A percentile compares a stretch with the other conserved stretches of the same genome.
Evolutionary conservation across 177 flowering plant species (phyloP).

Genomic region (Vitis hybrid): DNA sequence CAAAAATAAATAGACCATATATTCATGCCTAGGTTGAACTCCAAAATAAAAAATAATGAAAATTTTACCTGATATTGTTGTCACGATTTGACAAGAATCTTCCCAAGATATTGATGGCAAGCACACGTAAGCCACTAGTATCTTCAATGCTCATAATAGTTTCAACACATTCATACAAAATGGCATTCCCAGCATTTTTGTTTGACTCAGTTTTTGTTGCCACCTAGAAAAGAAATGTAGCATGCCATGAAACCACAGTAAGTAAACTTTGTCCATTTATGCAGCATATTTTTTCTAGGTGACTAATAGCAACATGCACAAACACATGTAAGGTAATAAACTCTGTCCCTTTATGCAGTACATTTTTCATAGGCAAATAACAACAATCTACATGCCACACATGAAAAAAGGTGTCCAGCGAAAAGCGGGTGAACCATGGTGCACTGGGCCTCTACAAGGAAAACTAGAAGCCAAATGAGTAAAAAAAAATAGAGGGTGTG

Average conservation of each 20-base stretch:
- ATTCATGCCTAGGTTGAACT: too few species aligned
- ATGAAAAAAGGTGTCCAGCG: too few species aligned
- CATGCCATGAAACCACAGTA: neutral
- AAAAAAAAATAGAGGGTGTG: neutral
- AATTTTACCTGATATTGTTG: constrained; percentile 88
- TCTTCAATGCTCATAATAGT: constrained; percentile 97
- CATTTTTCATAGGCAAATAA: neutral
- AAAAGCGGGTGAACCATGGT: too few species aligned
- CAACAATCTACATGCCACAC: neutral
- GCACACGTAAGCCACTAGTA: constrained; percentile 94
- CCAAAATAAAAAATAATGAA: too few species aligned
- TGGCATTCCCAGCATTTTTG: constrained; percentile 98
- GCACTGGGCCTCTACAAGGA: too few species aligned
- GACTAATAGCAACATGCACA: too few species aligned
- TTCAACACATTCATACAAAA: constrained; percentile 95
- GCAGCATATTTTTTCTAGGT: too few species aligned
- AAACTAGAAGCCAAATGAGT: neutral
- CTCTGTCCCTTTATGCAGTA: too few species aligned
- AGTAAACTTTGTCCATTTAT: neutral
- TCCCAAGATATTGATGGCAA: constrained; percentile 97
- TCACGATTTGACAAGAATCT: constrained; percentile 98
- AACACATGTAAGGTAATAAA: too few species aligned
- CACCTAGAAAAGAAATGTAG: constrained; percentile 43
- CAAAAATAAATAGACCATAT: too few species aligned
- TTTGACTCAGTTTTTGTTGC: constrained; percentile 96